Evolutionary conservation across 768 basidiomycete genomes (phyloP), one percentile per base, ranked within the genome.

Genomic region (Tylopilus felleus): DNA sequence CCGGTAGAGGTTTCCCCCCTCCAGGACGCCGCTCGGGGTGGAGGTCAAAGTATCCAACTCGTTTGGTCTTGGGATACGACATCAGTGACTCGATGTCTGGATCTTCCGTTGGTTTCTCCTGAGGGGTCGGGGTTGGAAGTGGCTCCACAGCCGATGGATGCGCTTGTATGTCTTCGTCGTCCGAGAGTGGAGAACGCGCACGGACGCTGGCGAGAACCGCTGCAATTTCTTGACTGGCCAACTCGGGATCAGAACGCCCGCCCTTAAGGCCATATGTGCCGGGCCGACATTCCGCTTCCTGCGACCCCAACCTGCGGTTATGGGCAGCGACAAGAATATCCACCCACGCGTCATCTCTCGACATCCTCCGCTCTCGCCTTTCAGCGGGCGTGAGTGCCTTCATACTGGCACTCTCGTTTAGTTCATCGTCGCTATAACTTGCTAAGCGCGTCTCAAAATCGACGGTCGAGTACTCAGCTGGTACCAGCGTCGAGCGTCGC

Each of bases 371-470:
- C 36, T 77, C 75, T 35, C 78, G 70, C 21, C 68, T 70, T 36
- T 72, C 65, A 19, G 77, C 68, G 63, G 75, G 74, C 70, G 80
- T 73, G 39, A 62, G 56, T 13, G 65, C 61, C 57, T 72, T 73
- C 42, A 68, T 58, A 58, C 77, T 76, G 8, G 69, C 63, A 55
- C 76, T 79, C 41, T 75, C 70, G 49, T 74, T 73, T 33, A 71
- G 65, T 55, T 71, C 78, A 59, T 79, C 76, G 21, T 79, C 77
- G 51, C 75, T 77, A 27, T 77, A 84, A 62, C 83, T 85, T 39
- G 88, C 83, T 64, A 90, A 73, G 55, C 90, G 78, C 29, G 89
- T 90, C 73, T 90, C 85, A 72, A 93, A 93, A 50, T 93, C 90
- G 46, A 93, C 81, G 33, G 79, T 81, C 49, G 88, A 85, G 67